A percentile compares a stretch with the other conserved stretches of the same genome.
Evolutionary conservation across 2,329 filamentous ascomycete species (phyloP).

Genomic region (Colletotrichum higginsianum): DNA sequence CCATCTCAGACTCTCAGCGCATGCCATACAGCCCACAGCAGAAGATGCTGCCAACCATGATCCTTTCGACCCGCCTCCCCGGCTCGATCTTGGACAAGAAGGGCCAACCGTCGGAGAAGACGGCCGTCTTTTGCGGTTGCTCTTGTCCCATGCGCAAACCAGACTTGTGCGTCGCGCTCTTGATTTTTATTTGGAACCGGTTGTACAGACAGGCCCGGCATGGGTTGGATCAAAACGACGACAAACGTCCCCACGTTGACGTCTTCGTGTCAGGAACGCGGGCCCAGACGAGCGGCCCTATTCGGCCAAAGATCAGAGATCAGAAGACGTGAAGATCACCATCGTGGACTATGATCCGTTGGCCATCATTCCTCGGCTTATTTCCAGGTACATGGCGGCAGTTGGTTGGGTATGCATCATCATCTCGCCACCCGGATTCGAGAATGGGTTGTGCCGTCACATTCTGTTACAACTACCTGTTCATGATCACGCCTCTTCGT

Average conservation of each 20-base stretch:
- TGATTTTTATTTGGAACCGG: conserved; percentile 9
- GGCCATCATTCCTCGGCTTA: conserved; percentile 29
- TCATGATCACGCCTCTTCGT: conserved; percentile 2
- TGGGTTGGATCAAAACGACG: conserved; percentile 19
- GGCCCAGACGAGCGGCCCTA: conserved; percentile 9
- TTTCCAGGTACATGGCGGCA: conserved; percentile 2
- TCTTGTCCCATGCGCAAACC: conserved; percentile 20
- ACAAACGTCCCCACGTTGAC: conserved; percentile 36
- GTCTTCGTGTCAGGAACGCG: conserved; percentile 31
- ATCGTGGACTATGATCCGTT: not conserved
- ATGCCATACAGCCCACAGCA: not conserved
- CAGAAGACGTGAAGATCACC: conserved; percentile 18
- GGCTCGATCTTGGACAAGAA: not conserved
- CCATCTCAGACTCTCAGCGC: conserved; percentile 2
- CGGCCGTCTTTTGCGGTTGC: conserved; percentile 6
- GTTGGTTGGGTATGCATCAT: conserved; percentile 28
- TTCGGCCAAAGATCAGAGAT: conserved; percentile 35
- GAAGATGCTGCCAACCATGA: not conserved
- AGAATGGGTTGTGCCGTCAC: conserved; percentile 12
- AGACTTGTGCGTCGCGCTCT: conserved; percentile 12
- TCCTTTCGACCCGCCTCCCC: not conserved
- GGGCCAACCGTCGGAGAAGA: not conserved
- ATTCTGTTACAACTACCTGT: conserved; percentile 20
- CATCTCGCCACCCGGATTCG: conserved; percentile 24
- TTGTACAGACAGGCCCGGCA: not conserved